Conservation (phyloP, 768 basidiomycete species). For the Albatrellus ellisii region DNA sequence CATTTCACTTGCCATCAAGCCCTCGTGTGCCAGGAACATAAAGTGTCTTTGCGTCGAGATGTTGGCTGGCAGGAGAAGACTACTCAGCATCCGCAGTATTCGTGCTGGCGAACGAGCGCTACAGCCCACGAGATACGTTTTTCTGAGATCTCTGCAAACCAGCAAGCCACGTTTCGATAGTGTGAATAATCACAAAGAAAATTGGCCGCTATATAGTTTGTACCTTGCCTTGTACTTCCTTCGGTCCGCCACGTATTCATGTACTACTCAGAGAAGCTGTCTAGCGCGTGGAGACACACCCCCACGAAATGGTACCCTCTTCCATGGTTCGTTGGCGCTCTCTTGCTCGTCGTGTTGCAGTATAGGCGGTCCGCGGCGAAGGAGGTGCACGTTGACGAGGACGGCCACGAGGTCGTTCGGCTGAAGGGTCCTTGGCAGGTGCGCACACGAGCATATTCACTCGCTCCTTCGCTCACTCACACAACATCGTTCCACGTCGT, state of each 20-base stretch:
- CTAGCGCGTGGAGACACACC: slow-evolving; percentile 73
- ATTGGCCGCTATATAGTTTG: slow-evolving; percentile 40
- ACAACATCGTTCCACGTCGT: slow-evolving; percentile 1
- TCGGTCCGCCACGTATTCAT: not conserved
- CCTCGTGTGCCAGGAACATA: not conserved
- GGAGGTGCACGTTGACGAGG: slow-evolving; percentile 68
- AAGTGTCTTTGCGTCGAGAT: too few relatives aligned
- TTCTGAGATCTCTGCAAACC: not conserved
- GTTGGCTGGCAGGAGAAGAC: not conserved
- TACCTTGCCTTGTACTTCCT: slow-evolving; percentile 9
- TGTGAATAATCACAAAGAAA: slow-evolving; percentile 1
- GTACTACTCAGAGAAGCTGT: slow-evolving; percentile 37
- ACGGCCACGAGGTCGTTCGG: slow-evolving; percentile 69
- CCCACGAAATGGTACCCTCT: slow-evolving; percentile 95
- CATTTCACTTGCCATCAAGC: too few relatives aligned
- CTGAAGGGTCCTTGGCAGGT: slow-evolving; percentile 93
- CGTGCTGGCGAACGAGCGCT: too few relatives aligned
- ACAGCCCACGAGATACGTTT: too few relatives aligned
- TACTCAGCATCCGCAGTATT: not conserved
- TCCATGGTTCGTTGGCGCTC: slow-evolving; percentile 79
- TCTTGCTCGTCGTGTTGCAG: slow-evolving; percentile 71
- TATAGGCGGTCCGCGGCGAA: slow-evolving; percentile 42
- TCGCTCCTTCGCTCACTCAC: not conserved
- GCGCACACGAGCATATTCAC: slow-evolving; percentile 17
- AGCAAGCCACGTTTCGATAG: slow-evolving; percentile 1